Base-by-base conservation (phyloP, 2,329 filamentous ascomycete species). In the Mycocentrospora acerina region DNA sequence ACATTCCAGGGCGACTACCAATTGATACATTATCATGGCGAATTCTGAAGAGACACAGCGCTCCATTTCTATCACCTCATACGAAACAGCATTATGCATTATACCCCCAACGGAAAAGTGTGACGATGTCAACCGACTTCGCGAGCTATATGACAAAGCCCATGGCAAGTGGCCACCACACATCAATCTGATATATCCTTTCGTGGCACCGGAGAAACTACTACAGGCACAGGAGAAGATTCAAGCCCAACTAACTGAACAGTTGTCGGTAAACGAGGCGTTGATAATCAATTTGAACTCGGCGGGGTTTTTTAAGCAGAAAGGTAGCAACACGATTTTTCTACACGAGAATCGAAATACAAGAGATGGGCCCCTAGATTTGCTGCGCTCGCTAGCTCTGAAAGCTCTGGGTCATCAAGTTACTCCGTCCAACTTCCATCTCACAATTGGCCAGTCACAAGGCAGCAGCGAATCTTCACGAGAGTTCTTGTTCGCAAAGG, bases 151-250 rank as follows among this genome's bases (percentile, higher is more conserved):
- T 62, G 83, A 86, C 60, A 80, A 79, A 44, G 72, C 76, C 0
- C 78, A 76, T 48, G 69, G 69, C 17, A 78, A 72, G 62, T 86
- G 83, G 83, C 81, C 82, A 3, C 79, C 82, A 10, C 83, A 86
- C 51, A 58, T 86, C 53, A 86, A 85, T 49, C 62, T 86, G 17
- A 52, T 85, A 15, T 86, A 86, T 55, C 83, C 82, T 0, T 86
- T 85, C 57, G 79, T 84, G 6, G 58, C 64, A 3, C 64, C 71
- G 0, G 71, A 77, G 2, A 49, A 51, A 7, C 68, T 86, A 2
- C 51, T 65, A 2, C 51, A 58, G 14, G 79, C 76, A 2, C 66
- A 67, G 2, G 58, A 69, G 3, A 55, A 62, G 11, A 67, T 78
- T 24, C 53, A 69, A 18, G 55, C 68, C 2, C 56, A 60, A n/a